These are phyloP conservation scores for Spinacia oleracea DNA, from an alignment of 179 eudicot genomes.

Conservation along the genomic window DNA sequence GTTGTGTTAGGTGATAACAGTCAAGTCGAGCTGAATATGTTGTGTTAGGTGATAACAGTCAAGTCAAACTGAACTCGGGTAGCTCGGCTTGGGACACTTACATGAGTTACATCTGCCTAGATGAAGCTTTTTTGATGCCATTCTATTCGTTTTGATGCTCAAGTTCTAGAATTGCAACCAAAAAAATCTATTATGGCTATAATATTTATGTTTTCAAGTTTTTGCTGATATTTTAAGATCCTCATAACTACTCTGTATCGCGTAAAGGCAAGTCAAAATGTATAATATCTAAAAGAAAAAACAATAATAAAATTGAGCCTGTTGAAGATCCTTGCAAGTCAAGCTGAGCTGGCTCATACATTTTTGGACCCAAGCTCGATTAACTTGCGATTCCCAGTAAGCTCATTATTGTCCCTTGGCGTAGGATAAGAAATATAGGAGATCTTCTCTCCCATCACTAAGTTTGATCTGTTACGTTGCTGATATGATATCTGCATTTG, in stretches of 20 bases:
- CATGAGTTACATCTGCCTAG: background rate
- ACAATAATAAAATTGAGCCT: background rate
- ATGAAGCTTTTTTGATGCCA: background rate
- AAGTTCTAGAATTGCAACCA: background rate
- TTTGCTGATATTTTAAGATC: background rate
- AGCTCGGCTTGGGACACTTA: background rate
- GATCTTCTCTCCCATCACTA: background rate
- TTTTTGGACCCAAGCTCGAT: background rate
- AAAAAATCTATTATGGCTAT: background rate
- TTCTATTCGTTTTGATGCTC: background rate
- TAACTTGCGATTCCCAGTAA: background rate
- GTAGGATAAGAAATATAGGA: too few relatives aligned
- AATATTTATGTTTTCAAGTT: background rate
- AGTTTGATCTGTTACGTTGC: background rate
- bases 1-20: background rate
- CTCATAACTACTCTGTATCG: background rate
- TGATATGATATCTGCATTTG: constrained; percentile 22
- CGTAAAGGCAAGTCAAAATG: background rate
- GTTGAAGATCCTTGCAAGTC: background rate
- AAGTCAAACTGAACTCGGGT: background rate
- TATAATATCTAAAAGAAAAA: background rate
- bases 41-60: background rate
- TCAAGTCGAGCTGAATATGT: background rate
- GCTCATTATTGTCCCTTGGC: background rate
- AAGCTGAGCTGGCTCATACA: background rate